Conservation (phyloP, 1,139 yeast genomes). For the Nakaseomyces uthaithaninus region DNA sequence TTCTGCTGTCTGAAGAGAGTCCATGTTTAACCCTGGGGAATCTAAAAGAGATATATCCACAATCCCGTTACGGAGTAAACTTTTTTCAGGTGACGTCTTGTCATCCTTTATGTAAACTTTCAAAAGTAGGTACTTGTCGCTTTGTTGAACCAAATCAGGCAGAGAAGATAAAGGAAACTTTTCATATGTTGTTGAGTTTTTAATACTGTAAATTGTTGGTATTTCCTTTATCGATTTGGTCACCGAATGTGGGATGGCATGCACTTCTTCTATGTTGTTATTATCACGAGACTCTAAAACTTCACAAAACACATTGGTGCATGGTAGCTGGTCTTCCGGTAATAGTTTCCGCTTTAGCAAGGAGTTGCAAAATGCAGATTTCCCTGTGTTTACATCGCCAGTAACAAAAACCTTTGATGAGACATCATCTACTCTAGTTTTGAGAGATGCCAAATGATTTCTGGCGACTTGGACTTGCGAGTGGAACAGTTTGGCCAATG, state of each 20-base stretch:
- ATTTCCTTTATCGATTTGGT: conserved; percentile 29
- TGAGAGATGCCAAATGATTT: conserved; percentile 63
- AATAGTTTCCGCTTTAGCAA: conserved; percentile 65
- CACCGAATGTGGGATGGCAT: conserved; percentile 67
- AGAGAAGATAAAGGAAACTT: conserved; percentile 47
- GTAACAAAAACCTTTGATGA: conserved; percentile 91
- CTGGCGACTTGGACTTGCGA: conserved; percentile 35
- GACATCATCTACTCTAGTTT: conserved; percentile 82
- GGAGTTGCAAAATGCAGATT: conserved; percentile 92
- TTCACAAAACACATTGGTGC: conserved; percentile 94
- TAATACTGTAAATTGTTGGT: conserved; percentile 40
- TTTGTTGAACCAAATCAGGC: conserved; percentile 63
- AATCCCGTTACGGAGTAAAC: conserved; percentile 79
- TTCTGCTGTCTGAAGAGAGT: conserved; percentile 89
- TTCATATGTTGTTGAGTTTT: conserved; percentile 60
- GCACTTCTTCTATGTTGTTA: conserved; percentile 75
- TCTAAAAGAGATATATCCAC: conserved; percentile 89
- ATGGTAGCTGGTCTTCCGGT: conserved; percentile 97
- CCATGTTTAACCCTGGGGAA: conserved; percentile 95
- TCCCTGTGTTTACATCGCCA: conserved; percentile 95
- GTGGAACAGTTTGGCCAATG: conserved; percentile 25
- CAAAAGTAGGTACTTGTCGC: conserved; percentile 62
- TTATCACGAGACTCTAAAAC: conserved; percentile 80
- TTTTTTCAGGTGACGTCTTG: conserved; percentile 55
- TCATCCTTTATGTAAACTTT: conserved; percentile 76